Percentiles rank a stretch among this genome's conserved stretches.
Evolutionary conservation across 305 asterid genomes (phyloP).

Genomic region (Rubia balearica): DNA sequence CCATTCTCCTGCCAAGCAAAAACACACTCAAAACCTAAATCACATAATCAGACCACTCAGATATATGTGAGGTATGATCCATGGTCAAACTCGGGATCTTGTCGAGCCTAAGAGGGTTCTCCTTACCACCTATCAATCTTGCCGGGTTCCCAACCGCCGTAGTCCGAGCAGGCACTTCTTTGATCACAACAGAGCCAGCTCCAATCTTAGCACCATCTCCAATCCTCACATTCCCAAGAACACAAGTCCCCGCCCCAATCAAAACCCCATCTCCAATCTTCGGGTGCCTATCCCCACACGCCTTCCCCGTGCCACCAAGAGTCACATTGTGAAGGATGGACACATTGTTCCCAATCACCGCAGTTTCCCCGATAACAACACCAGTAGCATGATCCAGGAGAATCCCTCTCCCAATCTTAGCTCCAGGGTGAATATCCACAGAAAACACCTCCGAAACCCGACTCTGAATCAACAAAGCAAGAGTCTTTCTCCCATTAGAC

Average conservation of each 20-base stretch:
- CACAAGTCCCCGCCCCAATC: conserved; percentile 89
- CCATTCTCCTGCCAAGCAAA: background rate
- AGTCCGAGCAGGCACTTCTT: conserved; percentile 64
- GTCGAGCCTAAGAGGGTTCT: conserved; percentile 57
- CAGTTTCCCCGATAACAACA: conserved; percentile 75
- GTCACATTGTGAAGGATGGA: conserved; percentile 87
- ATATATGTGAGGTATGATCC: conserved; percentile 71
- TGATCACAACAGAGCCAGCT: conserved; percentile 78
- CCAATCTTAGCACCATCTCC: conserved; percentile 86
- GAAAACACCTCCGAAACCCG: conserved; percentile 72
- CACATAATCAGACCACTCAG: conserved; percentile 84
- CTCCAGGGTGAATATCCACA: conserved; percentile 86
- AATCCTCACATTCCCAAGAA: conserved; percentile 69
- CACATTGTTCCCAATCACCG: conserved; percentile 72
- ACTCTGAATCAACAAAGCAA: conserved; percentile 61
- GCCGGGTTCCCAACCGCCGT: conserved; percentile 93
- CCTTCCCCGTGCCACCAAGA: conserved; percentile 79
- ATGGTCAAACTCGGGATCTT: conserved; percentile 73
- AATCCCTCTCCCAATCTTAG: conserved; percentile 64
- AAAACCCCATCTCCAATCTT: conserved; percentile 78
- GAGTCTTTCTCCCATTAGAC: conserved; percentile 44
- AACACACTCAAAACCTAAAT: conserved; percentile 29
- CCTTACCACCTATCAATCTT: conserved; percentile 67
- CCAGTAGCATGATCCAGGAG: conserved; percentile 87
- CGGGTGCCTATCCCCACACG: conserved; percentile 69